Conservation (phyloP, 257 asterid species). For the Ocimum tenuiflorum region DNA sequence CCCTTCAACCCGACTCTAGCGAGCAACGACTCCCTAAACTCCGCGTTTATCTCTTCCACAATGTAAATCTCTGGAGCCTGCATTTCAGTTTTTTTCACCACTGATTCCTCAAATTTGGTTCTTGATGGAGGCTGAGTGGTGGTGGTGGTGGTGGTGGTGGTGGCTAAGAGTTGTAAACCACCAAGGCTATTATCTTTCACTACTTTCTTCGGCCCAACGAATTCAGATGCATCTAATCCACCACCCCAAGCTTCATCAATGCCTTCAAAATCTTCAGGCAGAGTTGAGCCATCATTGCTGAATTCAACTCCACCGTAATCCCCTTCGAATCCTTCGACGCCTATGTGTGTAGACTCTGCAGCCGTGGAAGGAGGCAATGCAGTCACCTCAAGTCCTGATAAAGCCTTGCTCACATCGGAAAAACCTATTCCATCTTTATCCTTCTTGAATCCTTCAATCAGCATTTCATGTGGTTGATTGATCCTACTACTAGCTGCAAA, state of each 20-base stretch:
- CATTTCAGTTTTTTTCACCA: constrained; percentile 78
- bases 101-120: constrained; percentile 62
- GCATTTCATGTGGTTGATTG: constrained; percentile 64
- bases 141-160: no score
- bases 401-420: constrained; percentile 68
- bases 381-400: constrained; percentile 86
- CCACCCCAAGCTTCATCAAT: constrained; percentile 96
- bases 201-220: constrained; percentile 71
- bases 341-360: constrained; percentile 77
- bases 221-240: constrained; percentile 93
- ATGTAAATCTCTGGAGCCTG: constrained; percentile 86
- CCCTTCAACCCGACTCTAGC: constrained; percentile 85
- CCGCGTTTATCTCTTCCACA: constrained; percentile 76
- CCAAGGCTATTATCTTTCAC: constrained; percentile 74
- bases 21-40: constrained; percentile 79
- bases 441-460: constrained; percentile 86
- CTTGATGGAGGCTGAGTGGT: constrained; percentile 70
- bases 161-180: constrained; percentile 75
- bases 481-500: constrained; percentile 91
- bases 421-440: constrained; percentile 48
- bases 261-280: constrained; percentile 90
- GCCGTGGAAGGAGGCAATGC: constrained; percentile 88
- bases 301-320: constrained; percentile 94
- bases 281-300: constrained; percentile 60
- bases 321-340: constrained; percentile 96